Conservation (phyloP, 192 early-diverging fungal genomes). For the Piromyces finnis region DNA sequence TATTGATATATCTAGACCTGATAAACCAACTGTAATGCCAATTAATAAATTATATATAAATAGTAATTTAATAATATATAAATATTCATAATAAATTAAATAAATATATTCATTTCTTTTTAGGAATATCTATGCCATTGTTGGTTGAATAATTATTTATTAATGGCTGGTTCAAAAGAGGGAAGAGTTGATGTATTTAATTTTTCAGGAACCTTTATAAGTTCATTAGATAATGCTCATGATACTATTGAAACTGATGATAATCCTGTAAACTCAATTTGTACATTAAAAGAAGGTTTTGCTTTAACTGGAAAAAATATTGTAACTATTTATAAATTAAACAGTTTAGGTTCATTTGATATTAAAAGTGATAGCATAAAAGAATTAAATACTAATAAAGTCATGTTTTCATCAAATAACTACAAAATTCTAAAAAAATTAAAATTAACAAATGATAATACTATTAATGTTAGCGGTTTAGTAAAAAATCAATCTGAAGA, state of each 20-base stretch:
- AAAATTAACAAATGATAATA: slow-evolving; percentile 13
- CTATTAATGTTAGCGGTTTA: slow-evolving; percentile 13
- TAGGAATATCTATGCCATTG: neutral
- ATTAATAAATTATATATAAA: too few species aligned
- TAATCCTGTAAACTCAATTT: neutral
- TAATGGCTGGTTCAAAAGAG: neutral
- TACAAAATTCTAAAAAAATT: slow-evolving; percentile 10
- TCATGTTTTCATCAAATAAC: neutral
- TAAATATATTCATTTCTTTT: too few species aligned
- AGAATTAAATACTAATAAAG: neutral
- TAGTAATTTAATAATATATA: too few species aligned
- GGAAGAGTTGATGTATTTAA: neutral
- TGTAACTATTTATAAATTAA: neutral
- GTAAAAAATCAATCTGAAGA: slow-evolving; percentile 25
- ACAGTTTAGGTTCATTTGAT: neutral
- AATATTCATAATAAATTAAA: too few species aligned
- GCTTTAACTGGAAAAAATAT: neutral
- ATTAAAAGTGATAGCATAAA: neutral
- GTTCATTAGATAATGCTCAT: neutral
- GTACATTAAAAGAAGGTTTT: neutral
- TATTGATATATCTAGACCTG: neutral
- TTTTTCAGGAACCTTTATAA: neutral
- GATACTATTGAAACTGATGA: neutral
- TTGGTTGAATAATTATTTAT: neutral
- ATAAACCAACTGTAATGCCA: neutral